Conservation (phyloP, 148 eudicot species). For the Fagopyrum tataricum region DNA sequence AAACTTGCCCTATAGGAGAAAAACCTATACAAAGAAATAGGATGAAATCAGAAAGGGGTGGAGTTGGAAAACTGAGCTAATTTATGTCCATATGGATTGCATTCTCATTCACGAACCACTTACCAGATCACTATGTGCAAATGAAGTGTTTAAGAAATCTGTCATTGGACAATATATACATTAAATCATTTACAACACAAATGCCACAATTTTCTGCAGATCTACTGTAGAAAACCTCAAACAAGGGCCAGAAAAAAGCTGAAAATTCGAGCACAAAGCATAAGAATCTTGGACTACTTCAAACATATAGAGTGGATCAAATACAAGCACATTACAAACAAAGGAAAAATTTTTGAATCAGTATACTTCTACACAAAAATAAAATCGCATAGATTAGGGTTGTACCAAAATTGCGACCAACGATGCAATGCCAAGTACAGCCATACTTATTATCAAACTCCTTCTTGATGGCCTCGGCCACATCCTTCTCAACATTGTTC, state of each 20-base stretch:
- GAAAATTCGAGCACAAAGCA: conserved; percentile 3
- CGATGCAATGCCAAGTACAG: conserved; percentile 97
- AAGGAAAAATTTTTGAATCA: neutral
- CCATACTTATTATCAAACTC: conserved; percentile 90
- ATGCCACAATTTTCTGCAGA: neutral
- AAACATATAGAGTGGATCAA: neutral
- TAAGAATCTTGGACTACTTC: neutral
- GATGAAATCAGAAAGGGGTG: neutral
- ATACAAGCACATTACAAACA: neutral
- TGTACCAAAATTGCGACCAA: conserved; percentile 95
- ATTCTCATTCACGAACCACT: neutral
- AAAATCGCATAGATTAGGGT: neutral
- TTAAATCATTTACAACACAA: neutral
- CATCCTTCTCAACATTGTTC: conserved; percentile 88
- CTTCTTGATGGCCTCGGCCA: conserved; percentile 89
- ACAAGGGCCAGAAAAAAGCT: neutral
- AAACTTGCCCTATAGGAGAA: neutral
- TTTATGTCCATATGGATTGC: neutral
- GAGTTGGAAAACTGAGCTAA: neutral
- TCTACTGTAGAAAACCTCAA: neutral
- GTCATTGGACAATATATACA: neutral
- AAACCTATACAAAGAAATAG: neutral
- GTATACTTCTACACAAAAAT: neutral
- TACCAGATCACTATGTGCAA: neutral
- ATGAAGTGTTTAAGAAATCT: neutral